phyloP scores from a whole-genome alignment of 2,329 filamentous ascomycete species.

The Pestalotiopsis sp. region DNA sequence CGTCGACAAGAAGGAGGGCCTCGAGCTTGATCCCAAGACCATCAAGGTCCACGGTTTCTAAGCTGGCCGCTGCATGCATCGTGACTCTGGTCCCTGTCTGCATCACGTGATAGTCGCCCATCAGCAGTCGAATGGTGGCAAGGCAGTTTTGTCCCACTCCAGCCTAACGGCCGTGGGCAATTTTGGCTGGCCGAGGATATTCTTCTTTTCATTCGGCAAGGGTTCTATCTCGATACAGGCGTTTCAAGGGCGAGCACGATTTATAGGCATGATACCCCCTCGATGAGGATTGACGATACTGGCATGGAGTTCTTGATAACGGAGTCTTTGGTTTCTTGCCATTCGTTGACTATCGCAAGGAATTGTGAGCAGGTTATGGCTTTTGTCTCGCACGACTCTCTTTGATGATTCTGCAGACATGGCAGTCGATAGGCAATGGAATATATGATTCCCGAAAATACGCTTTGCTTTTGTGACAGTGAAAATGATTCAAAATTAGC shows the following conservation, averaged over 20 bases:
- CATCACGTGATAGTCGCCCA: constrained; percentile 25
- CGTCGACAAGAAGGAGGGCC: constrained; percentile 90
- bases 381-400: constrained; percentile 27
- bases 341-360: constrained; percentile 19
- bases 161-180: constrained; percentile 20
- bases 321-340: constrained; percentile 18
- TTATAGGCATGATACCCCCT: constrained; percentile 35
- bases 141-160: constrained; percentile 18
- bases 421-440: constrained; percentile 18
- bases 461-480: neutral
- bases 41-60: constrained; percentile 83
- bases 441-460: neutral
- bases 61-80: constrained; percentile 38
- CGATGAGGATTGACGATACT: constrained; percentile 23
- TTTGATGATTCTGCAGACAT: constrained; percentile 28
- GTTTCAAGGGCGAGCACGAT: constrained; percentile 33
- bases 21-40: constrained; percentile 93
- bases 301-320: constrained; percentile 18
- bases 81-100: constrained; percentile 19
- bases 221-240: constrained; percentile 31
- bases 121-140: constrained; percentile 6
- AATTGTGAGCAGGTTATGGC: constrained; percentile 21
- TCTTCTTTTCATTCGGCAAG: constrained; percentile 19
- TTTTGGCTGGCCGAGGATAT: constrained; percentile 23
- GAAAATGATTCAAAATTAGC: no score